phyloP scores from a whole-genome alignment of 2,329 filamentous ascomycete genomes.

The Teratosphaeria pseudoeucalypti region DNA sequence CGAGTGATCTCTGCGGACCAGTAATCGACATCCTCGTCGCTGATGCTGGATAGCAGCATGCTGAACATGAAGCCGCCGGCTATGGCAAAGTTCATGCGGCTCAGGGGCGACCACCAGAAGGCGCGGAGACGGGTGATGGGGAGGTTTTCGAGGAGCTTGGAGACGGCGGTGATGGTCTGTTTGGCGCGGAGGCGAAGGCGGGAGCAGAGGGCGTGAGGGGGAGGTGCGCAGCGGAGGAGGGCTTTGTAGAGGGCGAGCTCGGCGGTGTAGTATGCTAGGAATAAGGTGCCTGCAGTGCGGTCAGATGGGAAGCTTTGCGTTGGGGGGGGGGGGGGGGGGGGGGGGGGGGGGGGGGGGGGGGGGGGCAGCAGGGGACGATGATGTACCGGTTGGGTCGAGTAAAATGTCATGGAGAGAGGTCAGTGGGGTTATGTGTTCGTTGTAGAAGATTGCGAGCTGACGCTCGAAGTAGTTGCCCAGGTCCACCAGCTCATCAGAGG shows the following conservation, averaged over 20 bases:
- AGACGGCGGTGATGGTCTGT: slow-evolving; percentile 6
- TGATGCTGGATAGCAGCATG: slow-evolving; percentile 11
- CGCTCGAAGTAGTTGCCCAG: slow-evolving; percentile 9
- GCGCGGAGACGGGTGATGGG: slow-evolving; percentile 13
- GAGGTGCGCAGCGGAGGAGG: slow-evolving; percentile 9
- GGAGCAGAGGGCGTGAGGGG: slow-evolving; percentile 2
- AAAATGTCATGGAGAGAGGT: slow-evolving; percentile 7
- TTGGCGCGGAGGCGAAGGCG: slow-evolving; percentile 9
- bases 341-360: background rate
- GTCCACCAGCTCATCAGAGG: slow-evolving; percentile 5
- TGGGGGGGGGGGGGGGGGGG: background rate
- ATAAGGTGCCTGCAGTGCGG: slow-evolving; percentile 6
- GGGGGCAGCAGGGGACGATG: too few species aligned
- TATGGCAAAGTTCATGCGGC: slow-evolving; percentile 14
- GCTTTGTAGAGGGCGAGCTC: slow-evolving; percentile 12
- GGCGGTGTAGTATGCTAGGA: slow-evolving; percentile 10
- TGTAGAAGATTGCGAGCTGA: slow-evolving; percentile 9
- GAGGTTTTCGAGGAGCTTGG: slow-evolving; percentile 11
- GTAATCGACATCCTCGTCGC: slow-evolving; percentile 12
- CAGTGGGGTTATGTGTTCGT: slow-evolving; percentile 5
- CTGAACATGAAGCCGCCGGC: slow-evolving; percentile 14
- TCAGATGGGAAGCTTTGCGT: background rate
- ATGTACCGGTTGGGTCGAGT: slow-evolving; percentile 12
- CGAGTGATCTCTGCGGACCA: slow-evolving; percentile 13
- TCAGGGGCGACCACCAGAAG: slow-evolving; percentile 16